phyloP scores from a whole-genome alignment of 108 stramenopile genomes.

The Tribonema minus region DNA sequence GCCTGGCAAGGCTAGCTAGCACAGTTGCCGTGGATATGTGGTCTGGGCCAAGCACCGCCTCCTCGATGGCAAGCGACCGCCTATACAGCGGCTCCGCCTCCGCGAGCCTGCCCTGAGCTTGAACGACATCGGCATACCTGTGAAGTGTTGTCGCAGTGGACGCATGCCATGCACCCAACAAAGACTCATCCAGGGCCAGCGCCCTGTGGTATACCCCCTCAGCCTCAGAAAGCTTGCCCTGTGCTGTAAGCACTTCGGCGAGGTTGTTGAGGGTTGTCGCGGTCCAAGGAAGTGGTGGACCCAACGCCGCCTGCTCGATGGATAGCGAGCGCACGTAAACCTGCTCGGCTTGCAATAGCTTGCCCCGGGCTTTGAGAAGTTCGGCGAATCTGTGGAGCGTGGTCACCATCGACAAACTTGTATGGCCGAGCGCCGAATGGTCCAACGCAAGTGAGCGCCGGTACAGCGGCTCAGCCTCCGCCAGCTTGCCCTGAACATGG shows the following conservation, averaged over 20 bases:
- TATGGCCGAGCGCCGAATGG: not conserved
- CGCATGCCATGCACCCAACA: not conserved
- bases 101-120: not conserved
- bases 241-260: not conserved
- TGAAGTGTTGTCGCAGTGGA: not conserved
- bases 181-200: not conserved
- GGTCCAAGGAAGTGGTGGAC: no score
- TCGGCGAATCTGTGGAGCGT: no score
- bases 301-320: no score
- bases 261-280: not conserved
- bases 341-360: no score
- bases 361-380: no score
- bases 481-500: no score
- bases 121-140: not conserved
- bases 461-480: not conserved
- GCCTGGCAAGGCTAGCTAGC: not conserved
- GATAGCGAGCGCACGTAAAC: no score
- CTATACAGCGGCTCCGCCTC: not conserved
- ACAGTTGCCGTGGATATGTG: not conserved
- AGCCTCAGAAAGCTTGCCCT: not conserved
- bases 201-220: not conserved
- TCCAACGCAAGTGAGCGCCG: not conserved
- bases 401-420: not conserved
- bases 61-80: not conserved
- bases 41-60: conserved; percentile 5